Conservation (phyloP, 305 asterid species). For the Fraxinus latifolia region DNA sequence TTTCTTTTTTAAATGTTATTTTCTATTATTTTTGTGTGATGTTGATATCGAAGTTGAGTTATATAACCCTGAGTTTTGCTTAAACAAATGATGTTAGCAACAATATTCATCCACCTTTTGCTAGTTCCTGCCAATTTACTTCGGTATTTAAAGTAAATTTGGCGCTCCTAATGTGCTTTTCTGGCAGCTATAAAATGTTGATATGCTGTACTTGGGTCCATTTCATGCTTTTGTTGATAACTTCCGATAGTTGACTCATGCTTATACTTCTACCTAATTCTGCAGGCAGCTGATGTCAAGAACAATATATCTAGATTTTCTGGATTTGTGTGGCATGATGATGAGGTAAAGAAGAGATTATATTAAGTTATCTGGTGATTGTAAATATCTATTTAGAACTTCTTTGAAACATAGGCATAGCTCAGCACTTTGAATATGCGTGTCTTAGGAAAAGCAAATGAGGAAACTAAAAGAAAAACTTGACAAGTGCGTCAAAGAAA, state of each 20-base stretch:
- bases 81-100: background rate
- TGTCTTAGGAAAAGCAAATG: conserved; percentile 55
- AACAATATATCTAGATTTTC: conserved; percentile 75
- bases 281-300: conserved; percentile 82
- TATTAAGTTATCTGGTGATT: background rate
- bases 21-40: background rate
- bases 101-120: background rate
- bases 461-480: conserved; percentile 51
- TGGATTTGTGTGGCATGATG: conserved; percentile 87
- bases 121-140: background rate
- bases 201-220: background rate
- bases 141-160: background rate
- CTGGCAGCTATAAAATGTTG: background rate
- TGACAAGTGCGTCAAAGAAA: conserved; percentile 60
- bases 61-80: background rate
- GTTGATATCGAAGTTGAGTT: background rate
- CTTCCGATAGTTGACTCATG: background rate
- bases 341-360: conserved; percentile 51
- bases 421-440: conserved; percentile 11
- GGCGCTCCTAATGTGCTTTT: background rate
- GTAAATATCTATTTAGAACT: conserved; percentile 9
- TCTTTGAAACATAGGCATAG: background rate
- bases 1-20: background rate
- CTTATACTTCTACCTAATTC: conserved; percentile 22
- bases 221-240: conserved; percentile 2